Conservation (phyloP, 2,329 filamentous ascomycete genomes). For the Pyrenochaeta sp. region DNA sequence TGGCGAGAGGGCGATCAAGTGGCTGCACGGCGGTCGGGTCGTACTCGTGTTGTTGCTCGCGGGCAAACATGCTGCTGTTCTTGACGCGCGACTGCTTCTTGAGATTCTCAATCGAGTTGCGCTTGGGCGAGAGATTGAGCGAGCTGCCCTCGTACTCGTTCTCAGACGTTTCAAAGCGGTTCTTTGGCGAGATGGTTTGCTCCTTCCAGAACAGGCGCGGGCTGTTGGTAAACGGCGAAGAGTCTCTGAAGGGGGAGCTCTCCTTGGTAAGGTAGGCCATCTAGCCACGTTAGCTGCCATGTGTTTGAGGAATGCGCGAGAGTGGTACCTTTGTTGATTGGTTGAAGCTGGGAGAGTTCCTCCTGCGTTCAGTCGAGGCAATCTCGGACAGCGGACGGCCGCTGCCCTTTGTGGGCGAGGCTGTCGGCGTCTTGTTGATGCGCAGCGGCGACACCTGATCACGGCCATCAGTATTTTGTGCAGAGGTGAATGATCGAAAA, state of each 20-base stretch:
- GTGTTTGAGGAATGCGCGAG: constrained; percentile 18
- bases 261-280: constrained; percentile 75
- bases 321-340: constrained; percentile 71
- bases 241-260: constrained; percentile 79
- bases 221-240: constrained; percentile 77
- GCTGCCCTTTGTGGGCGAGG: constrained; percentile 69
- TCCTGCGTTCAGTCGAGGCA: constrained; percentile 80
- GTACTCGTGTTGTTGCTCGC: constrained; percentile 91
- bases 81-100: constrained; percentile 95
- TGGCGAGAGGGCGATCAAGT: constrained; percentile 82
- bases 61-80: constrained; percentile 96
- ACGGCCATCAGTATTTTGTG: constrained; percentile 15
- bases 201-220: constrained; percentile 91
- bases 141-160: constrained; percentile 67
- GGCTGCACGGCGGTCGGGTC: constrained; percentile 79
- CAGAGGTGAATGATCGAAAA: neutral
- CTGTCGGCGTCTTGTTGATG: constrained; percentile 73
- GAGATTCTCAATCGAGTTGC: constrained; percentile 92
- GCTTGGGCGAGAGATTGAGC: constrained; percentile 74
- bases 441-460: constrained; percentile 77
- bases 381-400: constrained; percentile 82
- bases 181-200: constrained; percentile 68
- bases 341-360: constrained; percentile 93
- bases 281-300: constrained; percentile 51
- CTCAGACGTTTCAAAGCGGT: constrained; percentile 67